Evolutionary conservation across 2,329 filamentous ascomycete genomes (phyloP).

Genomic region (Penicillium sp.): DNA sequence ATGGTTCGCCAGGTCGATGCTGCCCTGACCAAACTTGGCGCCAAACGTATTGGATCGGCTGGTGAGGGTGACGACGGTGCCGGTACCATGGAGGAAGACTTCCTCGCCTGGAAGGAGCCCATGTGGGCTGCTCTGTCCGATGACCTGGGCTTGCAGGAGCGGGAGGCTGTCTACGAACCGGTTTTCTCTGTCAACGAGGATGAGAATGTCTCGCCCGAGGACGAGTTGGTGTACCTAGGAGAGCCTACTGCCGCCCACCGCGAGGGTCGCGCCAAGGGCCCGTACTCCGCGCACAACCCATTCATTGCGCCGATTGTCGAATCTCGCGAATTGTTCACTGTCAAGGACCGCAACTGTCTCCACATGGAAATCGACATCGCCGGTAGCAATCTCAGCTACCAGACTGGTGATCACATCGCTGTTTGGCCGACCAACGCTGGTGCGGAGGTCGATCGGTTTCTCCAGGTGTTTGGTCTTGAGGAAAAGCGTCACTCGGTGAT

Average conservation of each 20-base stretch:
- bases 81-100: constrained; percentile 99
- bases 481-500: constrained; percentile 80
- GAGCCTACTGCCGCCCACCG: constrained; percentile 97
- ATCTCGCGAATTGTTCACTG: constrained; percentile 85
- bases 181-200: constrained; percentile 79
- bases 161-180: constrained; percentile 93
- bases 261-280: constrained; percentile 76
- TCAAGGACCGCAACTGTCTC: constrained; percentile 88
- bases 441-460: constrained; percentile 84
- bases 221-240: constrained; percentile 82
- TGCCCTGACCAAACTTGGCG: constrained; percentile 76
- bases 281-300: constrained; percentile 94
- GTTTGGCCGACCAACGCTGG: constrained; percentile 96
- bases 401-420: constrained; percentile 95
- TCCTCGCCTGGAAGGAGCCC: constrained; percentile 97
- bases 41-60: constrained; percentile 76
- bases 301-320: constrained; percentile 92
- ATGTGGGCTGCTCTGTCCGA: constrained; percentile 89
- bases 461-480: constrained; percentile 71
- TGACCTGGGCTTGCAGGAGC: constrained; percentile 86
- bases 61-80: constrained; percentile 97
- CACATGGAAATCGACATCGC: constrained; percentile 94
- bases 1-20: constrained; percentile 93
- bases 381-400: constrained; percentile 85
- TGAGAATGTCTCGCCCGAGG: constrained; percentile 69